phyloP scores from a whole-genome alignment of 106 monocot genomes.

The Allium sativum region DNA sequence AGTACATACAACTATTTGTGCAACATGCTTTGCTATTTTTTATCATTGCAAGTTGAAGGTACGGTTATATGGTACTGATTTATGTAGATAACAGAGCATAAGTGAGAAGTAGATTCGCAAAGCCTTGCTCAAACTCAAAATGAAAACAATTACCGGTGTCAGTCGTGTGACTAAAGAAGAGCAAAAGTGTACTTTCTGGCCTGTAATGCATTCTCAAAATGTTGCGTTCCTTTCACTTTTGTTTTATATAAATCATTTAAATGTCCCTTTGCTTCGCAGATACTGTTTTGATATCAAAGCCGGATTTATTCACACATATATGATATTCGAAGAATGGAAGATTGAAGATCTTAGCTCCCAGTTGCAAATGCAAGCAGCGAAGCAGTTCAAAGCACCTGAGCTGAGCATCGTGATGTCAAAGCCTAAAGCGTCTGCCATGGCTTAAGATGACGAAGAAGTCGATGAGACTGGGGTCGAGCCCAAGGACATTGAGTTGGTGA shows the following conservation, averaged over 20 bases:
- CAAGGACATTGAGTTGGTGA: constrained; percentile 20
- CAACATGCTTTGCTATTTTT: no score
- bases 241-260: neutral
- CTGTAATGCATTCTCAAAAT: no score
- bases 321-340: constrained; percentile 18
- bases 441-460: constrained; percentile 22
- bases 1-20: no score
- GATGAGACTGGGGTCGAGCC: constrained; percentile 22
- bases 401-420: constrained; percentile 20
- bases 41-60: no score
- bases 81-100: constrained; percentile 31
- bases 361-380: constrained; percentile 17
- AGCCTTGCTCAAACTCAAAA: constrained; percentile 23
- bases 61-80: no score
- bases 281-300: constrained; percentile 23
- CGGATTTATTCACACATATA: constrained; percentile 18
- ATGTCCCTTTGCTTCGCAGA: constrained; percentile 6
- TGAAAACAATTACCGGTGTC: constrained; percentile 21
- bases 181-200: constrained; percentile 11
- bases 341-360: constrained; percentile 27
- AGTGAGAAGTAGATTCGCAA: constrained; percentile 23
- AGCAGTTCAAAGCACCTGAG: constrained; percentile 21
- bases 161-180: constrained; percentile 20
- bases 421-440: constrained; percentile 13
- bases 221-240: neutral